Evolutionary conservation across 768 basidiomycete genomes (phyloP).

Genomic region (Crucibulum laeve): DNA sequence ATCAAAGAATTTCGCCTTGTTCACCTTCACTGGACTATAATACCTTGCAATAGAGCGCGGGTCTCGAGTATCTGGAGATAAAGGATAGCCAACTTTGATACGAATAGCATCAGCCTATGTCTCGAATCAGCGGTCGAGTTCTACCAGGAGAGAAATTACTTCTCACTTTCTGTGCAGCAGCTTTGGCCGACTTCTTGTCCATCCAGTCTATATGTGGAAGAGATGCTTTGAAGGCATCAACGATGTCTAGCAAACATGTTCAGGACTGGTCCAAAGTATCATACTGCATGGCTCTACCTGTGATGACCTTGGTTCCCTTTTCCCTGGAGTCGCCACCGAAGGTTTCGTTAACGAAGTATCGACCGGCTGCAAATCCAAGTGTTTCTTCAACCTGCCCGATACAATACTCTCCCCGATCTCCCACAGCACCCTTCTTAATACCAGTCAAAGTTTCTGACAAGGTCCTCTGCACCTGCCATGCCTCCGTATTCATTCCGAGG

Average conservation of each 20-base stretch:
- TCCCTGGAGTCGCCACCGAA: constrained; percentile 76
- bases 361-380: constrained; percentile 86
- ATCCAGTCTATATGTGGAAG: constrained; percentile 83
- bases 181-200: constrained; percentile 76
- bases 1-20: constrained; percentile 73
- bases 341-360: constrained; percentile 83
- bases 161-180: constrained; percentile 78
- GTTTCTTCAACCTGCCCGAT: constrained; percentile 63
- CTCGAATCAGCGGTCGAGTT: constrained; percentile 5
- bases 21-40: constrained; percentile 66
- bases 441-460: constrained; percentile 75
- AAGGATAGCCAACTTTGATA: constrained; percentile 91
- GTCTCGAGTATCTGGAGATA: constrained; percentile 76
- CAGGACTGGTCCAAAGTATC: not conserved
- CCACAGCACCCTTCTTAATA: constrained; percentile 80
- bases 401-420: constrained; percentile 84
- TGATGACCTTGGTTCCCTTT: constrained; percentile 82
- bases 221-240: constrained; percentile 78
- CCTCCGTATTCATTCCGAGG: constrained; percentile 70
- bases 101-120: constrained; percentile 72
- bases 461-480: constrained; percentile 70
- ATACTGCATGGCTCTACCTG: constrained; percentile 37
- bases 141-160: constrained; percentile 1
- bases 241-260: constrained; percentile 50
- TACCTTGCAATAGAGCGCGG: constrained; percentile 68